Percentiles rank a stretch among this genome's conserved stretches.
Conservation (phyloP, 495 filamentous ascomycete genomes). For the Hyphodiscus hymeniophilus region DNA sequence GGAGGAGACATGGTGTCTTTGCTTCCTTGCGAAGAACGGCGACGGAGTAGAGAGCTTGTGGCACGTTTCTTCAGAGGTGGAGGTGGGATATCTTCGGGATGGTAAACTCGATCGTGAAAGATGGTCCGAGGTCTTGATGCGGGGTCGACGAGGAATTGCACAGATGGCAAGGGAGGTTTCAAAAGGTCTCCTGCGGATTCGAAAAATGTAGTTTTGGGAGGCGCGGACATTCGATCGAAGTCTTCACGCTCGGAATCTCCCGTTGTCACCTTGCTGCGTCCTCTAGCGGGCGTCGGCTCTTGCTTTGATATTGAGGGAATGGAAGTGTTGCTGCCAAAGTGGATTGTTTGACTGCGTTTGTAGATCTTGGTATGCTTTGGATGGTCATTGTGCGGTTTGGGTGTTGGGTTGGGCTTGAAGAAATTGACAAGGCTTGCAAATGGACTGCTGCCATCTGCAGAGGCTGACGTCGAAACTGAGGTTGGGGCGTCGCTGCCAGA, state of each 20-base stretch:
- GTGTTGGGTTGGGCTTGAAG: slow-evolving; percentile 15
- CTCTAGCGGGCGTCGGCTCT: background rate
- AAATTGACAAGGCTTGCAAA: slow-evolving; percentile 20
- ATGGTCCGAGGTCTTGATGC: slow-evolving; percentile 81
- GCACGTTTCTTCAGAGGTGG: slow-evolving; percentile 52
- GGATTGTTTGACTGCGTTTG: slow-evolving; percentile 64
- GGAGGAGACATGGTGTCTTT: background rate
- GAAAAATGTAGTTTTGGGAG: slow-evolving; percentile 89
- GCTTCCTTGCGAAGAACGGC: background rate
- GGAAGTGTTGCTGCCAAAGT: slow-evolving; percentile 8
- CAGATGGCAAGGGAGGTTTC: slow-evolving; percentile 77
- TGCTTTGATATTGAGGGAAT: slow-evolving; percentile 1
- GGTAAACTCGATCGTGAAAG: slow-evolving; percentile 94
- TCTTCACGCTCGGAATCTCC: slow-evolving; percentile 29
- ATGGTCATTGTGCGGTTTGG: slow-evolving; percentile 11
- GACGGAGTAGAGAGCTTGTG: slow-evolving; percentile 7
- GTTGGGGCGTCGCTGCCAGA: background rate
- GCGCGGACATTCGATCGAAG: slow-evolving; percentile 43
- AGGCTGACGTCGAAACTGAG: background rate
- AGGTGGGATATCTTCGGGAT: slow-evolving; percentile 86
- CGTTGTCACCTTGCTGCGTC: slow-evolving; percentile 14
- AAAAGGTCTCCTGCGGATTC: slow-evolving; percentile 89
- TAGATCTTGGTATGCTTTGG: slow-evolving; percentile 62
- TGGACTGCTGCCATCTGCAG: slow-evolving; percentile 9
- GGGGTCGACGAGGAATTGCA: slow-evolving; percentile 75